These are phyloP conservation scores for Dendrostoma leiphaemia DNA, from an alignment of 2,329 filamentous ascomycete species.

Conservation along the genomic window DNA sequence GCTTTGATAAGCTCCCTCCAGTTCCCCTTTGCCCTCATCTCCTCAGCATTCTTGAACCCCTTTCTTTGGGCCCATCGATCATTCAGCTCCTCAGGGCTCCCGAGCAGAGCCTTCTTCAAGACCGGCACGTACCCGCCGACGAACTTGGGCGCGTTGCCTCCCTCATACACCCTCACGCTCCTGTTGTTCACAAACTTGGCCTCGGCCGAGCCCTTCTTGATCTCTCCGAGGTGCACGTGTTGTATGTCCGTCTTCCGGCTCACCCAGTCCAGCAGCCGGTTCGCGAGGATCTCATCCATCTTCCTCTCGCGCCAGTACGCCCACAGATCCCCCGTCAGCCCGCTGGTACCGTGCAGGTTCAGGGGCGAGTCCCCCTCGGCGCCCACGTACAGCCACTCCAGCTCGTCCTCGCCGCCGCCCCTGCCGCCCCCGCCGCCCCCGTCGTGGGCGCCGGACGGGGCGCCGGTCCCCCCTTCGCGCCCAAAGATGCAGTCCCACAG, in stretches of 20 bases:
- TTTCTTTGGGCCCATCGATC: slow-evolving; percentile 61
- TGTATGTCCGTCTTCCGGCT: slow-evolving; percentile 33
- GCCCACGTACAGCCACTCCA: slow-evolving; percentile 79
- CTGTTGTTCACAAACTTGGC: slow-evolving; percentile 22
- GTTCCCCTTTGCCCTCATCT: slow-evolving; percentile 40
- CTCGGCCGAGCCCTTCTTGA: slow-evolving; percentile 32
- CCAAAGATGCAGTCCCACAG: slow-evolving; percentile 92
- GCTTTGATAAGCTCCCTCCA: slow-evolving; percentile 29
- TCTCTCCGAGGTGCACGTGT: slow-evolving; percentile 28
- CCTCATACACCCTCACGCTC: slow-evolving; percentile 50
- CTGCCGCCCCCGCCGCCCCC: slow-evolving; percentile 31
- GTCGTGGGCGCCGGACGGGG: slow-evolving; percentile 26
- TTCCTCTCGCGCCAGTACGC: slow-evolving; percentile 77
- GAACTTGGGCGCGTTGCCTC: slow-evolving; percentile 49
- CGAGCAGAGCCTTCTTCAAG: slow-evolving; percentile 47
- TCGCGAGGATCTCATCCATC: slow-evolving; percentile 84
- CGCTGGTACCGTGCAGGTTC: slow-evolving; percentile 62
- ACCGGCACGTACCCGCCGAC: slow-evolving; percentile 56
- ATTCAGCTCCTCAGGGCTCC: slow-evolving; percentile 54
- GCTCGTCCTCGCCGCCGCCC: slow-evolving; percentile 50
- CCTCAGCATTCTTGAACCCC: slow-evolving; percentile 53
- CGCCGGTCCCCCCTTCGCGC: slow-evolving; percentile 18
- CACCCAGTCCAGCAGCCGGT: slow-evolving; percentile 66
- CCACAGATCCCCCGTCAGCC: slow-evolving; percentile 77
- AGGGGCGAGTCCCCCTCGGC: slow-evolving; percentile 51